Evolutionary conservation across 305 asterid species (phyloP), one percentile per base, ranked within the genome.

Genomic region (Nicotiana rustica): DNA sequence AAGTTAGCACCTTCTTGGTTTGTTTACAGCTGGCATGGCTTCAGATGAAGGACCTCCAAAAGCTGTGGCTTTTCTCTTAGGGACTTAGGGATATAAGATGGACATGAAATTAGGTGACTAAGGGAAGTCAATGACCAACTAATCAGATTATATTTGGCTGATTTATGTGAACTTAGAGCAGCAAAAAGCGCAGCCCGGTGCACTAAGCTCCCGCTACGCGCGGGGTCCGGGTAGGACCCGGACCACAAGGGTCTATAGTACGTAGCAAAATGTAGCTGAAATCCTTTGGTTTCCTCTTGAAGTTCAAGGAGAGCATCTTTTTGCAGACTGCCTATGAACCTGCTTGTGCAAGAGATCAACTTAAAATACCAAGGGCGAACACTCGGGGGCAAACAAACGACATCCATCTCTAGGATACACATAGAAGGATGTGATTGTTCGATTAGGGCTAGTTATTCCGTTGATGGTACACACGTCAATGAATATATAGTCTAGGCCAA

Each of bases 211-310:
- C 36, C 36, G 36, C 36, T 4, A 33, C 3, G 36, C 5, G 5
- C 36, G 36, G 36, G 5, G 5, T 33, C 36, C 36, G 36, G 36
- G 36, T 33, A 33, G 36, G 36, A 4, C 5, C 36, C 5, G 5
- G 36, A 33, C 36, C 36, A 33, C 36, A 33, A 33, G 36, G 36
- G 36, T 33, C 36, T 33, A 33, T 33, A 33, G 36, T 33, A 33
- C 36, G 36, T 33, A 35, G 25, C 17, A 75, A 3, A 75, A 29
- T 21, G 65, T 52, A 75, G 55, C 65, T 49, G 65, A 75, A 75
- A 25, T 25, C 79, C 77, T 75, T 75, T 52, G 79, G 15, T 75
- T 52, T 52, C 79, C 64, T 47, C 79, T 25, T 8, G 65, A 75
- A 25, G 64, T 44, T 67, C 64, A 75, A 75, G 41, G 41, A 52